Percentiles rank a stretch among this genome's conserved stretches.
These are phyloP conservation scores for Fusarium sp. DNA, from an alignment of 2,329 filamentous ascomycete genomes.

Conservation along the genomic window DNA sequence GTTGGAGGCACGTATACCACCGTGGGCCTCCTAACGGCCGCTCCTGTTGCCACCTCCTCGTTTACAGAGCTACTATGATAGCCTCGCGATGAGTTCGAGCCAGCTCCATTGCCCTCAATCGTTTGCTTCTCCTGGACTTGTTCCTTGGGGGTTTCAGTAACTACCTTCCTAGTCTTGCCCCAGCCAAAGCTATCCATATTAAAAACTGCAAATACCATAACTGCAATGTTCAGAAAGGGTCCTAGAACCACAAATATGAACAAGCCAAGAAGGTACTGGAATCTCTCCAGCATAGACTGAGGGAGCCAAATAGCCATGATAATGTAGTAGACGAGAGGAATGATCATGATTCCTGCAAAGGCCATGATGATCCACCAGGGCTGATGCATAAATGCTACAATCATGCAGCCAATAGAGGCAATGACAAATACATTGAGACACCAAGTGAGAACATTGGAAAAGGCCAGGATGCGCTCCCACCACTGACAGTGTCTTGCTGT, in stretches of 20 bases:
- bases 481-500: slow-evolving; percentile 42
- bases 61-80: neutral
- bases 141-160: slow-evolving; percentile 23
- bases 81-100: neutral
- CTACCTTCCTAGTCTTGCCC: slow-evolving; percentile 47
- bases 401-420: slow-evolving; percentile 48
- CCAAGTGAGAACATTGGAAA: slow-evolving; percentile 47
- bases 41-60: slow-evolving; percentile 5
- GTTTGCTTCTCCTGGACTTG: slow-evolving; percentile 17
- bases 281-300: slow-evolving; percentile 39
- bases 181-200: slow-evolving; percentile 50
- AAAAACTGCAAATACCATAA: slow-evolving; percentile 47
- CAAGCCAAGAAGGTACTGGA: slow-evolving; percentile 42
- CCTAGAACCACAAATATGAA: slow-evolving; percentile 43
- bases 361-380: slow-evolving; percentile 47
- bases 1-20: slow-evolving; percentile 24
- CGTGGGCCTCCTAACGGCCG: slow-evolving; percentile 7
- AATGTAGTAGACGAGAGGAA: slow-evolving; percentile 45
- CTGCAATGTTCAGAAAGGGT: slow-evolving; percentile 46
- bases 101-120: neutral
- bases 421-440: slow-evolving; percentile 47
- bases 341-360: slow-evolving; percentile 47
- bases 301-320: slow-evolving; percentile 46
- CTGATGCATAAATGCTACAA: slow-evolving; percentile 48
- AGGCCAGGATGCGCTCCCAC: slow-evolving; percentile 44